These are phyloP conservation scores for Hymenoscyphus repandus DNA, from an alignment of 2,329 filamentous ascomycete genomes.

Conservation along the genomic window DNA sequence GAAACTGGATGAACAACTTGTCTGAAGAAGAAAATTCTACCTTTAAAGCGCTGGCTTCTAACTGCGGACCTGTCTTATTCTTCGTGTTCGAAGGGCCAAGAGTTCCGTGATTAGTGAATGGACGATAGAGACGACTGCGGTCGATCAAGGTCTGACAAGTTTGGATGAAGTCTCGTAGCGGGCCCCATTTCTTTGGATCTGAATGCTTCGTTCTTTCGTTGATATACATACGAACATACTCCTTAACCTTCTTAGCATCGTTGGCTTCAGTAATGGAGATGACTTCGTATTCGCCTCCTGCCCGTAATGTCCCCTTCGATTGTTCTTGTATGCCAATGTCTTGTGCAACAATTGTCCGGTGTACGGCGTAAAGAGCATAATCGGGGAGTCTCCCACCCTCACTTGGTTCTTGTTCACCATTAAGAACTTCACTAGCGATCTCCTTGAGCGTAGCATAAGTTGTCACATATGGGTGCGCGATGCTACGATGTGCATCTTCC, in stretches of 20 bases:
- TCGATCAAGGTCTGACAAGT: slow-evolving; percentile 47
- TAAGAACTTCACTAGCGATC: slow-evolving; percentile 39
- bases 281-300: slow-evolving; percentile 58
- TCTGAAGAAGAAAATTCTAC: slow-evolving; percentile 11
- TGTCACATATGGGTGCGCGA: slow-evolving; percentile 39
- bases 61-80: slow-evolving; percentile 8
- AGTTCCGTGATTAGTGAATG: slow-evolving; percentile 47
- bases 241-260: slow-evolving; percentile 45
- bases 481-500: slow-evolving; percentile 42
- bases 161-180: slow-evolving; percentile 38
- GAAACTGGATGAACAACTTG: slow-evolving; percentile 47
- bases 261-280: slow-evolving; percentile 49
- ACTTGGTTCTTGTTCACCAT: slow-evolving; percentile 17
- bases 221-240: slow-evolving; percentile 49
- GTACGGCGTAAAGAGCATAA: slow-evolving; percentile 61
- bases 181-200: background rate
- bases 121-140: slow-evolving; percentile 43
- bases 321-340: slow-evolving; percentile 58
- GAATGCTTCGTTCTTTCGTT: slow-evolving; percentile 32
- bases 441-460: slow-evolving; percentile 39
- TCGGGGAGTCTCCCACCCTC: slow-evolving; percentile 37
- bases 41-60: slow-evolving; percentile 5
- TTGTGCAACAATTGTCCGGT: slow-evolving; percentile 55
- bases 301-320: slow-evolving; percentile 39
- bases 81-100: slow-evolving; percentile 34